Evolutionary conservation across 2,329 filamentous ascomycete genomes (phyloP).

Genomic region (Paradendryphiella salina): DNA sequence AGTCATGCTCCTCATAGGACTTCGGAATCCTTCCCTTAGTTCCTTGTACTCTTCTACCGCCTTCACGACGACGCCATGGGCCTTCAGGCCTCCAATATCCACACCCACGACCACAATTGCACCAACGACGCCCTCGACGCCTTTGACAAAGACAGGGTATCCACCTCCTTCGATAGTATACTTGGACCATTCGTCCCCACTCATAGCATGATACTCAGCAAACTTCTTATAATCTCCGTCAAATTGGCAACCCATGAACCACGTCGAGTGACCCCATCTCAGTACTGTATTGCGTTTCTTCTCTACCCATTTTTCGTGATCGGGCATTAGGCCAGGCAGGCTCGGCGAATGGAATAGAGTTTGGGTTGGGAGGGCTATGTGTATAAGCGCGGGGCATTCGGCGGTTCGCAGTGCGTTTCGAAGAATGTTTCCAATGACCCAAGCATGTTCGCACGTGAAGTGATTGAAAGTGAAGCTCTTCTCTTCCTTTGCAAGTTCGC

Average conservation of each 20-base stretch:
- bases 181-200: slow-evolving; percentile 54
- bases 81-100: slow-evolving; percentile 70
- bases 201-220: slow-evolving; percentile 65
- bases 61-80: slow-evolving; percentile 76
- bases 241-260: slow-evolving; percentile 72
- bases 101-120: slow-evolving; percentile 73
- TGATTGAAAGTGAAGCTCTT: slow-evolving; percentile 52
- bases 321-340: slow-evolving; percentile 67
- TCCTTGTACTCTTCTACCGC: slow-evolving; percentile 61
- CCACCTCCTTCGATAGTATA: slow-evolving; percentile 81
- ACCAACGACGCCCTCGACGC: slow-evolving; percentile 75
- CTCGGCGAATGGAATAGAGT: slow-evolving; percentile 72
- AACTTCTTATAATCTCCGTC: slow-evolving; percentile 68
- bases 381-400: slow-evolving; percentile 61
- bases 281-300: slow-evolving; percentile 74
- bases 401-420: slow-evolving; percentile 64
- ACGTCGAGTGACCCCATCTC: slow-evolving; percentile 70
- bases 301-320: slow-evolving; percentile 66
- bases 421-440: slow-evolving; percentile 66
- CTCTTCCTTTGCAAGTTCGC: slow-evolving; percentile 49
- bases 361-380: slow-evolving; percentile 66
- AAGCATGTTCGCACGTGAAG: slow-evolving; percentile 68
- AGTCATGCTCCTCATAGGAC: slow-evolving; percentile 40
- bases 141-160: slow-evolving; percentile 70
- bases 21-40: slow-evolving; percentile 40